Conservation (phyloP, 2,329 filamentous ascomycete genomes). For the Penicillium olsonii region DNA sequence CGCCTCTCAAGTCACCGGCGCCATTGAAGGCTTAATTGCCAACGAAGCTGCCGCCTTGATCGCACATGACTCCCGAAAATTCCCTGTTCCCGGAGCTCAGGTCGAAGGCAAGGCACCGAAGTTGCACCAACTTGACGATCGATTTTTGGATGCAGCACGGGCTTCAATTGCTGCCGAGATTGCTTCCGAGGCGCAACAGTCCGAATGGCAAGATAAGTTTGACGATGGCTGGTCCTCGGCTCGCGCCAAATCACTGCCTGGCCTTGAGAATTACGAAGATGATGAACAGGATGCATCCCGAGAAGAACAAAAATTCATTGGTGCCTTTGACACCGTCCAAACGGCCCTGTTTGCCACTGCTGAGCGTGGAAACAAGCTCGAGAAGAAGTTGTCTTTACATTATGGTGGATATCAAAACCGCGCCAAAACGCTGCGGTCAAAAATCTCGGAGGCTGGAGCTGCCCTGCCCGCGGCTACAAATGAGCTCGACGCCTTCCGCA, state of each 20-base stretch:
- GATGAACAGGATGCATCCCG: constrained; percentile 66
- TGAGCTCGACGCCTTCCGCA: constrained; percentile 73
- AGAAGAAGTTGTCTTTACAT: constrained; percentile 88
- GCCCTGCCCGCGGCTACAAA: constrained; percentile 72
- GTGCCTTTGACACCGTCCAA: constrained; percentile 75
- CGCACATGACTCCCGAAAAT: constrained; percentile 76
- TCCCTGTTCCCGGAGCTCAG: constrained; percentile 67
- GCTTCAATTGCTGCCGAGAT: constrained; percentile 74
- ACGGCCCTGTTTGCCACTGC: constrained; percentile 72
- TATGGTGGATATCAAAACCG: constrained; percentile 89
- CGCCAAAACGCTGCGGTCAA: constrained; percentile 75
- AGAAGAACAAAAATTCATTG: constrained; percentile 61
- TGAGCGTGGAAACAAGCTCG: constrained; percentile 79
- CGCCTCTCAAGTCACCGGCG: constrained; percentile 62
- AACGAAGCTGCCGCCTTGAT: constrained; percentile 77
- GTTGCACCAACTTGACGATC: constrained; percentile 69
- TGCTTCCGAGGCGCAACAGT: constrained; percentile 50
- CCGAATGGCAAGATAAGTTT: constrained; percentile 50
- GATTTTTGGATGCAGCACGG: constrained; percentile 71
- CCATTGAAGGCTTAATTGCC: constrained; percentile 69
- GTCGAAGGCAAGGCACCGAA: constrained; percentile 62
- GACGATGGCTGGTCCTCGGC: constrained; percentile 54
- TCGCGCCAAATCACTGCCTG: constrained; percentile 62
- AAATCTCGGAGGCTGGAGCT: constrained; percentile 73
- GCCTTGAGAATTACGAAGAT: constrained; percentile 76